A percentile compares a stretch with the other conserved stretches of the same genome.
Evolutionary conservation across 331 rosid genomes (phyloP).

Genomic region (Malus hybrid): DNA sequence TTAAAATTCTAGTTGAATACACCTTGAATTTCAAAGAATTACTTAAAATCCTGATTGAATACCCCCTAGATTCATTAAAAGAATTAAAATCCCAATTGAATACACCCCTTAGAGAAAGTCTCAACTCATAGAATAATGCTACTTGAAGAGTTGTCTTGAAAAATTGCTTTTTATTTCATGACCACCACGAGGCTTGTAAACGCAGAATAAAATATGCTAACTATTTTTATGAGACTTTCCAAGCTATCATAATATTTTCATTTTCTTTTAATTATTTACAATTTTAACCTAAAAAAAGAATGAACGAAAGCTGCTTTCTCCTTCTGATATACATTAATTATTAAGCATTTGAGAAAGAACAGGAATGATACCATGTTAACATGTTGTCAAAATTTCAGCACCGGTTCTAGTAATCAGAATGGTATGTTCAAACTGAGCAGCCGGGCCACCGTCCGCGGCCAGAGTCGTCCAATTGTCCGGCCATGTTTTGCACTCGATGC

Average conservation of each 20-base stretch:
- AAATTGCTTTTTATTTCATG: background rate
- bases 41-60: too few relatives aligned
- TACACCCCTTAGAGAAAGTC: too few relatives aligned
- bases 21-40: too few relatives aligned
- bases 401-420: conserved; percentile 85
- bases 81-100: too few relatives aligned
- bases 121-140: background rate
- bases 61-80: too few relatives aligned
- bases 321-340: too few relatives aligned
- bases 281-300: too few relatives aligned
- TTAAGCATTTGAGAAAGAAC: background rate
- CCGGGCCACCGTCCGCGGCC: conserved; percentile 70
- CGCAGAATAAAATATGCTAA: background rate
- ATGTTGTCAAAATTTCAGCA: conserved; percentile 76
- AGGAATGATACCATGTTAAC: conserved; percentile 34
- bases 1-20: too few relatives aligned
- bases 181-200: background rate
- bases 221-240: background rate
- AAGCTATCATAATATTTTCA: too few relatives aligned
- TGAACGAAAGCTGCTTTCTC: too few relatives aligned
- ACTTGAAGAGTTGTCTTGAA: background rate
- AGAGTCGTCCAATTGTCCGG: conserved; percentile 92
- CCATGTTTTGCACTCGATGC: conserved; percentile 67
- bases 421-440: conserved; percentile 97
- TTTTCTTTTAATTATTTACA: background rate